These are phyloP conservation scores for Podospora tetraspora DNA, from an alignment of 495 filamentous ascomycete species.

Conservation along the genomic window DNA sequence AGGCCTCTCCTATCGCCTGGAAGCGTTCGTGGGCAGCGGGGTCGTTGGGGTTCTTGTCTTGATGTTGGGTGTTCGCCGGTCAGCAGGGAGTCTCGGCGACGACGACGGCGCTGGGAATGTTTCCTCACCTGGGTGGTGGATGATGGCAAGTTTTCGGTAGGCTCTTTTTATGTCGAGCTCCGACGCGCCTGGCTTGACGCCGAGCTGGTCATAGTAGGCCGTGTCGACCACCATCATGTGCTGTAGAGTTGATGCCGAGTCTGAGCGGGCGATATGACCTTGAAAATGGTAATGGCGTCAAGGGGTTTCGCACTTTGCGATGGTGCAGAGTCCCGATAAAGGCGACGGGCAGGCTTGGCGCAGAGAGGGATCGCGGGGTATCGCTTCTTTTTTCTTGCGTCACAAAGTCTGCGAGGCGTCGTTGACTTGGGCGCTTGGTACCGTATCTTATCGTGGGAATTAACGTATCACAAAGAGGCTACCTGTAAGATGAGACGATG, in stretches of 20 bases:
- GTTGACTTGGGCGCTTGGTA: neutral
- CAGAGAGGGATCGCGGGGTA: neutral
- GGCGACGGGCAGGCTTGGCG: neutral
- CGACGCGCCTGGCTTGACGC: constrained; percentile 80
- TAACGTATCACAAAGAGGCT: neutral
- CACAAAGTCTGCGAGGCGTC: neutral
- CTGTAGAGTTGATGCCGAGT: neutral
- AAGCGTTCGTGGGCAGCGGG: constrained; percentile 90
- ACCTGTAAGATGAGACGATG: neutral
- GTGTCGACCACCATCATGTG: constrained; percentile 75
- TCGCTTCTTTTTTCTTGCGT: neutral
- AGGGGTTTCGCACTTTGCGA: neutral
- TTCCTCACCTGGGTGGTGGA: constrained; percentile 54
- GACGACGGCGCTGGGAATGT: constrained; percentile 5
- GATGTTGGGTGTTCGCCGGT: neutral
- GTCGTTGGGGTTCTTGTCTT: constrained; percentile 97
- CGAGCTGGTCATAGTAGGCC: constrained; percentile 83
- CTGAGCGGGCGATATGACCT: neutral
- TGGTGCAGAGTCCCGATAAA: neutral
- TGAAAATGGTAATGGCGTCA: too few species aligned
- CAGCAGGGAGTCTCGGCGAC: neutral
- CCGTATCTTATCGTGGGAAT: neutral
- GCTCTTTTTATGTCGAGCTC: constrained; percentile 99
- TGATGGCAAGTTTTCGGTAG: constrained; percentile 92
- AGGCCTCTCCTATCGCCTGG: constrained; percentile 93